phyloP scores from a whole-genome alignment of 495 filamentous ascomycete species.

The Penicillium parvum region DNA sequence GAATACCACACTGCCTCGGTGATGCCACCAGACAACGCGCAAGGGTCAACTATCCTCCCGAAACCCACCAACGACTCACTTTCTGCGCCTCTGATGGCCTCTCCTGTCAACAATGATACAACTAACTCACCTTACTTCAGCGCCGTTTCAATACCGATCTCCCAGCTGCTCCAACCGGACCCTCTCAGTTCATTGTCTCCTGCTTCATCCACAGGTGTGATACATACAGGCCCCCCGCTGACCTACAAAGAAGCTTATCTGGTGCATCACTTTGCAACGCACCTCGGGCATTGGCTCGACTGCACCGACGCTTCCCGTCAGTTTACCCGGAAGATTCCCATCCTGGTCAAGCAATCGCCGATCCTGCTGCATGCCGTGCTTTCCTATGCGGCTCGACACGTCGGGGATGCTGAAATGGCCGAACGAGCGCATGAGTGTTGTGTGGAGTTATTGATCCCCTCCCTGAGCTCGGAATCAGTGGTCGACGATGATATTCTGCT shows the following conservation, averaged over 20 bases:
- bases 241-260: slow-evolving; percentile 10
- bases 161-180: slow-evolving; percentile 2
- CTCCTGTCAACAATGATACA: slow-evolving; percentile 5
- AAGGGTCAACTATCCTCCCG: neutral
- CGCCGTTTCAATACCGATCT: slow-evolving; percentile 2
- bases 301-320: slow-evolving; percentile 11
- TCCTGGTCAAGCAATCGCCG: slow-evolving; percentile 9
- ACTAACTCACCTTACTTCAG: slow-evolving; percentile 4
- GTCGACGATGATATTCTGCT: slow-evolving; percentile 10
- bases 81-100: slow-evolving; percentile 3
- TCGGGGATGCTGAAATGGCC: slow-evolving; percentile 9
- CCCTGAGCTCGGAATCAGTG: slow-evolving; percentile 6
- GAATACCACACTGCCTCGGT: neutral
- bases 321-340: slow-evolving; percentile 9
- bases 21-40: slow-evolving; percentile 4
- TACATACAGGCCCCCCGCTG: slow-evolving; percentile 6
- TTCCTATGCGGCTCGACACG: slow-evolving; percentile 8
- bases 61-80: slow-evolving; percentile 4
- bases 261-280: slow-evolving; percentile 10
- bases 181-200: slow-evolving; percentile 7
- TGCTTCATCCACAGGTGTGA: slow-evolving; percentile 1
- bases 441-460: slow-evolving; percentile 13
- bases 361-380: slow-evolving; percentile 11
- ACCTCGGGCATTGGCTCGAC: slow-evolving; percentile 10
- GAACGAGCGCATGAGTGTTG: slow-evolving; percentile 10